Conservation (phyloP, 352 stramenopile species). For the Phytophthora syringae region DNA sequence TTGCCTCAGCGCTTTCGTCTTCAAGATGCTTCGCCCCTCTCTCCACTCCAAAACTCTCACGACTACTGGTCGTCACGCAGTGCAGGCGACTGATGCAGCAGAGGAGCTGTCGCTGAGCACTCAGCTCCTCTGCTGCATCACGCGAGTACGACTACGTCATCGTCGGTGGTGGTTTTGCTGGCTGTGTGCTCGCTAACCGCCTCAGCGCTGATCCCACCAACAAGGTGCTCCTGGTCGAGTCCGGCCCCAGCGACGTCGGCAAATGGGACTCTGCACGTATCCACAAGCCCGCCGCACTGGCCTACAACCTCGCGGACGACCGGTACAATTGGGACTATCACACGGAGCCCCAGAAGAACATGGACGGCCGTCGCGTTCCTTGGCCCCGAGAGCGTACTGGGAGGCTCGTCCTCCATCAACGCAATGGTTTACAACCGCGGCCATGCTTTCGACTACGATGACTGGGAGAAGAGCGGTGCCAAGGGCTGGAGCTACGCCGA, state of each 20-base stretch:
- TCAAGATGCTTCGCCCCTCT: constrained; percentile 15
- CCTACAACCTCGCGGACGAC: constrained; percentile 84
- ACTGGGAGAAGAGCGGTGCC: constrained; percentile 79
- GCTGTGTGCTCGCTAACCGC: constrained; percentile 91
- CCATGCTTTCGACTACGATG: constrained; percentile 88
- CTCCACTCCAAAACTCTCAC: constrained; percentile 8
- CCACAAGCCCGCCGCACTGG: constrained; percentile 88
- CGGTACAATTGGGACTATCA: constrained; percentile 91
- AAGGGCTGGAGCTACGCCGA: constrained; percentile 88
- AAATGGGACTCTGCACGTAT: constrained; percentile 93
- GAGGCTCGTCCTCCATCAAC: constrained; percentile 89
- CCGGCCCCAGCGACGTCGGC: constrained; percentile 78
- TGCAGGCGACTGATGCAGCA: constrained; percentile 13
- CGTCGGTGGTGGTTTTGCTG: constrained; percentile 91
- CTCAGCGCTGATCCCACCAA: constrained; percentile 85
- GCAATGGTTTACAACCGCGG: constrained; percentile 93
- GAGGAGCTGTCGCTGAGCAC: too few relatives aligned
- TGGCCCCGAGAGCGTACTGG: constrained; percentile 90
- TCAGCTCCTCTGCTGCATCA: constrained; percentile 27
- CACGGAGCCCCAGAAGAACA: constrained; percentile 85
- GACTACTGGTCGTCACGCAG: neutral
- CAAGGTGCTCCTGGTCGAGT: constrained; percentile 91
- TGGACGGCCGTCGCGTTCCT: constrained; percentile 79
- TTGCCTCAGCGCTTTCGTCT: too few relatives aligned
- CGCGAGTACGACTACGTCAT: constrained; percentile 93